These are phyloP conservation scores for Lepidium aucheri DNA, from an alignment of 345 rosid species.

Conservation along the genomic window DNA sequence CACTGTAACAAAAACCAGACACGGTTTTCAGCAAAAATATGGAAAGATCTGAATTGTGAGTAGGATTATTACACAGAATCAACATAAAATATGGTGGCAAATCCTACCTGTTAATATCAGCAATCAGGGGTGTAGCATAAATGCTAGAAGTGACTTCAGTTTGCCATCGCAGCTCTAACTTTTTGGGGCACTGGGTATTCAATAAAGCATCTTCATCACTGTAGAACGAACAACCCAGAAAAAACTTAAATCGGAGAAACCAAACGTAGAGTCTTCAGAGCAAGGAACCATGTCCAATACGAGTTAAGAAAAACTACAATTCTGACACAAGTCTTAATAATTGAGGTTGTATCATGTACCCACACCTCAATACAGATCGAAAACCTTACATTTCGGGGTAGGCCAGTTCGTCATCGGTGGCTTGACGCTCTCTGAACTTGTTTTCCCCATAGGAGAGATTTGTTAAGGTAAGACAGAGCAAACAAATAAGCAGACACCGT, in stretches of 20 bases:
- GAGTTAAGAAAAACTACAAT: neutral
- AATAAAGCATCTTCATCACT: slow-evolving; percentile 86
- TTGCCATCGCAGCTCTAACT: slow-evolving; percentile 96
- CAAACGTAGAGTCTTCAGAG: neutral
- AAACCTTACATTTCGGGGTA: slow-evolving; percentile 67
- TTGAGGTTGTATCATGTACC: neutral
- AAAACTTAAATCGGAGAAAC: neutral
- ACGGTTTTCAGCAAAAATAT: neutral
- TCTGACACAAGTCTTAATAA: neutral
- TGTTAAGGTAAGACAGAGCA: slow-evolving; percentile 23
- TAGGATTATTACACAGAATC: neutral
- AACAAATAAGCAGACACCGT: slow-evolving; percentile 33
- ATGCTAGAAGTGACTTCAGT: slow-evolving; percentile 97
- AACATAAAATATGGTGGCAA: neutral
- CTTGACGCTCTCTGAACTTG: slow-evolving; percentile 73
- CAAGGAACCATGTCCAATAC: neutral
- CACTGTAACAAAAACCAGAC: slow-evolving; percentile 38
- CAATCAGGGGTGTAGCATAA: slow-evolving; percentile 87
- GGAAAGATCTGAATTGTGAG: neutral
- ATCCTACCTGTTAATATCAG: slow-evolving; percentile 81
- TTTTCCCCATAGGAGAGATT: slow-evolving; percentile 37
- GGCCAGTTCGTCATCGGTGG: slow-evolving; percentile 73
- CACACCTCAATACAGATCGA: neutral
- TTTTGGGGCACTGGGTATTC: slow-evolving; percentile 88
- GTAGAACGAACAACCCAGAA: slow-evolving; percentile 3